Evolutionary conservation across 2,329 filamentous ascomycete genomes (phyloP).

Genomic region (Pseudogymnoascus sp.): DNA sequence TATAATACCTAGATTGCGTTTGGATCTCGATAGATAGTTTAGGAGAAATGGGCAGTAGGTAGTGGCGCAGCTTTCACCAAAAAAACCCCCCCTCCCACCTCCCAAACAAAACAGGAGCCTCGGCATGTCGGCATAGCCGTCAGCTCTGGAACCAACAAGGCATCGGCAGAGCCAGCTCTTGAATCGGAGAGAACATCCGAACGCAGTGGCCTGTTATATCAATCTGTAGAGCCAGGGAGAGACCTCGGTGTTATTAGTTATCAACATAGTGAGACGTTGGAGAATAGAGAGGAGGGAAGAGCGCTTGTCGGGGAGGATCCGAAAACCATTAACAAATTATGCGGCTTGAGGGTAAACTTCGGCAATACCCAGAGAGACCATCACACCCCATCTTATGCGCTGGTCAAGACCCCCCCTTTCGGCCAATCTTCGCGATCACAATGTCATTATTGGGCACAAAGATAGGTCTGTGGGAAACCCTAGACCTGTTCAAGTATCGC

Average conservation of each 20-base stretch:
- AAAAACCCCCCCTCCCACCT: no score
- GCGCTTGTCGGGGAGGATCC: not conserved
- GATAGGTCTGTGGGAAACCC: not conserved
- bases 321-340: not conserved
- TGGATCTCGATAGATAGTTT: no score
- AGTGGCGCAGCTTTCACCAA: no score
- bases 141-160: no score
- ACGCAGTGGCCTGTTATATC: not conserved
- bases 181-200: not conserved
- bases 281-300: not conserved
- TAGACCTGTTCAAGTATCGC: not conserved
- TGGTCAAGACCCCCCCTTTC: not conserved
- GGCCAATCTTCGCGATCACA: not conserved
- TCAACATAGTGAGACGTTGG: not conserved
- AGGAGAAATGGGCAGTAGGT: no score
- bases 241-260: not conserved
- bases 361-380: not conserved
- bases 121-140: no score
- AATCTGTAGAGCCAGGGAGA: not conserved
- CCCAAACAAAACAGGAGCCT: no score
- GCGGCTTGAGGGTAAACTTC: not conserved
- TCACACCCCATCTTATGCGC: not conserved
- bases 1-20: no score
- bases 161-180: not conserved
- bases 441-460: not conserved